phyloP scores from a whole-genome alignment of 257 asterid species.

The Anisodus acutangulus region DNA sequence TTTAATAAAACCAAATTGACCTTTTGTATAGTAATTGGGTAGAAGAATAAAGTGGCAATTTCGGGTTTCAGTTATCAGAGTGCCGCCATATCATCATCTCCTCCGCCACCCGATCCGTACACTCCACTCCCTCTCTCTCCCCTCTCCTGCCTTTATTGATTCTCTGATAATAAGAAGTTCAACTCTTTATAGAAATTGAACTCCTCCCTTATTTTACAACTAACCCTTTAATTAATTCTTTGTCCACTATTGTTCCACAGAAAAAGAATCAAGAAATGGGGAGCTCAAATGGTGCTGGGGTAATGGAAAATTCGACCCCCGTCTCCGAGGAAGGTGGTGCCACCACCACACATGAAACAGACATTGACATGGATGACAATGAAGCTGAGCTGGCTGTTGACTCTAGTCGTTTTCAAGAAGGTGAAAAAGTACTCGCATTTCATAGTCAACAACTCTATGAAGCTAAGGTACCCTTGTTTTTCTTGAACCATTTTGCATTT shows the following conservation, averaged over 20 bases:
- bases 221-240: neutral
- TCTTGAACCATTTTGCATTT: neutral
- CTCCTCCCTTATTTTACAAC: neutral
- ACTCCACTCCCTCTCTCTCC: too few species aligned
- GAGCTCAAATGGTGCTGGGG: constrained; percentile 30
- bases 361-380: constrained; percentile 29
- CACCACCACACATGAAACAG: constrained; percentile 23
- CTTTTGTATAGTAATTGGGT: neutral
- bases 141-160: neutral
- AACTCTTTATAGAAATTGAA: neutral
- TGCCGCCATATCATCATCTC: neutral
- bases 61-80: constrained; percentile 8
- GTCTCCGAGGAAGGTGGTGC: constrained; percentile 11
- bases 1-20: neutral
- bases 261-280: constrained; percentile 29
- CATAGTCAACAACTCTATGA: constrained; percentile 54
- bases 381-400: constrained; percentile 24
- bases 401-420: constrained; percentile 40
- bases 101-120: too few species aligned
- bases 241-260: too few species aligned
- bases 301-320: constrained; percentile 19
- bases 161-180: neutral
- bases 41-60: neutral
- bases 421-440: constrained; percentile 72
- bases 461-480: constrained; percentile 62